Conservation (phyloP, 192 early-diverging fungal species). For the Coemansia sp. region DNA sequence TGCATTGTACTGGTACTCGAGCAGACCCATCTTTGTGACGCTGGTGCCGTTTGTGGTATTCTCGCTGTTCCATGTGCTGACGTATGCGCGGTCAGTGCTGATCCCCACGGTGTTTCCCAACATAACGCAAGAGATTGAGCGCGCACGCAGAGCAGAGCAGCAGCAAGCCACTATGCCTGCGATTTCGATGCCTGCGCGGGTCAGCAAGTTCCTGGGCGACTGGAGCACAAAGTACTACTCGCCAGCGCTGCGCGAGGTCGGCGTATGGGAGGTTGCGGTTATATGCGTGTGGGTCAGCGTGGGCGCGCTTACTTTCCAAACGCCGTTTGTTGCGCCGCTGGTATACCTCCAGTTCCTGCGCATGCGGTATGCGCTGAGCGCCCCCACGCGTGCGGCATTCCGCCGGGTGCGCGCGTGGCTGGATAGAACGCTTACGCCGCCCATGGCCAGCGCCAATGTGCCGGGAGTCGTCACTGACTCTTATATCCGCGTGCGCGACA, state of each 20-base stretch:
- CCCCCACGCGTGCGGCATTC: slow-evolving; percentile 48
- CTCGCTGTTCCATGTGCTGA: slow-evolving; percentile 49
- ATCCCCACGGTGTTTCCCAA: slow-evolving; percentile 34
- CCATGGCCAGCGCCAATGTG: slow-evolving; percentile 15
- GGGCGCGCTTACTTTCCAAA: slow-evolving; percentile 48
- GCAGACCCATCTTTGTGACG: slow-evolving; percentile 30
- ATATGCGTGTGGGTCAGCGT: slow-evolving; percentile 39
- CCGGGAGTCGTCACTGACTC: slow-evolving; percentile 36
- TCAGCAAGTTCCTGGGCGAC: slow-evolving; percentile 39
- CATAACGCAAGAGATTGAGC: slow-evolving; percentile 36
- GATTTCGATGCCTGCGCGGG: slow-evolving; percentile 23
- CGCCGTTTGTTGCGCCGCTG: slow-evolving; percentile 33
- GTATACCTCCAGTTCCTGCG: slow-evolving; percentile 47
- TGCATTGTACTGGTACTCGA: slow-evolving; percentile 37
- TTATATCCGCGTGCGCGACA: slow-evolving; percentile 41
- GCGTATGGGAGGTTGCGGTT: slow-evolving; percentile 47
- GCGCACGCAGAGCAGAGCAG: slow-evolving; percentile 20
- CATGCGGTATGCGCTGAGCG: slow-evolving; percentile 46
- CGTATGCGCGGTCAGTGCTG: slow-evolving; percentile 36
- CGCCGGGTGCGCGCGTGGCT: slow-evolving; percentile 24
- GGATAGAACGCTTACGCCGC: slow-evolving; percentile 34
- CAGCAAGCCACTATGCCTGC: not conserved
- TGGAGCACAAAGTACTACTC: slow-evolving; percentile 43
- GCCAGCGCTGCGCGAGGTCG: slow-evolving; percentile 42
- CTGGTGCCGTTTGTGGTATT: slow-evolving; percentile 51